Percentiles rank a stretch among this genome's conserved stretches.
Conservation (phyloP, 768 basidiomycete genomes). For the Psilocybe cubensis region DNA sequence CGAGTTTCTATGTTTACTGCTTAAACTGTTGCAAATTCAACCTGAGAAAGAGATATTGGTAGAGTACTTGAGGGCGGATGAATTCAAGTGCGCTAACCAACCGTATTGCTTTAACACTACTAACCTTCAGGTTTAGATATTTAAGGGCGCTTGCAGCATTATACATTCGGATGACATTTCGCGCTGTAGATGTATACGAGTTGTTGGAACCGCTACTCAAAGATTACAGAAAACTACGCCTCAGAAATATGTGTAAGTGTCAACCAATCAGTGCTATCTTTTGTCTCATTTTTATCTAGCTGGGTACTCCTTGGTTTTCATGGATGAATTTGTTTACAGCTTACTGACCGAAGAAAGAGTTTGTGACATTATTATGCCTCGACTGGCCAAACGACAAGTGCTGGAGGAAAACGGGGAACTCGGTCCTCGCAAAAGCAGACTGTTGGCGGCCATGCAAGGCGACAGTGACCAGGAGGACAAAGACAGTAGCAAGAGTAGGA, state of each 20-base stretch:
- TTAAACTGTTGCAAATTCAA: conserved; percentile 96
- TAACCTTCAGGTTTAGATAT: conserved; percentile 60
- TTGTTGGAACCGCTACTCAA: conserved; percentile 92
- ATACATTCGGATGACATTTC: conserved; percentile 95
- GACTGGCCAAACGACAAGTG: conserved; percentile 81
- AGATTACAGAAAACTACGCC: conserved; percentile 89
- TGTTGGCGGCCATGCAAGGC: conserved; percentile 89
- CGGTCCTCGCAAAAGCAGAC: conserved; percentile 78
- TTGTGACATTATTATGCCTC: conserved; percentile 95
- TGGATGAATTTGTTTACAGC: conserved; percentile 91
- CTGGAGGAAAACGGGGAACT: conserved; percentile 94
- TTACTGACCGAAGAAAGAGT: conserved; percentile 89
- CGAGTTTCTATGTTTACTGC: conserved; percentile 87
- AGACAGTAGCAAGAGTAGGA: conserved; percentile 36
- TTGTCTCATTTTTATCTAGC: conserved; percentile 44
- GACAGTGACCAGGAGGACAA: conserved; percentile 55
- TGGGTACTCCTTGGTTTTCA: conserved; percentile 83
- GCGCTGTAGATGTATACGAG: conserved; percentile 89
- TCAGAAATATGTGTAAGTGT: conserved; percentile 74
- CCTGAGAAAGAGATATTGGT: conserved; percentile 97
- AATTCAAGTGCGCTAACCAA: conserved; percentile 85
- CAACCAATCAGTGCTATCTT: background rate
- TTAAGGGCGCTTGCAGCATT: conserved; percentile 90
- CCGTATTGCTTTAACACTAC: background rate
- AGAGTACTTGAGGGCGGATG: conserved; percentile 94